Evolutionary conservation across 106 monocot species (phyloP), one percentile per base, ranked within the genome.

Genomic region (Dioscorea dumetorum): DNA sequence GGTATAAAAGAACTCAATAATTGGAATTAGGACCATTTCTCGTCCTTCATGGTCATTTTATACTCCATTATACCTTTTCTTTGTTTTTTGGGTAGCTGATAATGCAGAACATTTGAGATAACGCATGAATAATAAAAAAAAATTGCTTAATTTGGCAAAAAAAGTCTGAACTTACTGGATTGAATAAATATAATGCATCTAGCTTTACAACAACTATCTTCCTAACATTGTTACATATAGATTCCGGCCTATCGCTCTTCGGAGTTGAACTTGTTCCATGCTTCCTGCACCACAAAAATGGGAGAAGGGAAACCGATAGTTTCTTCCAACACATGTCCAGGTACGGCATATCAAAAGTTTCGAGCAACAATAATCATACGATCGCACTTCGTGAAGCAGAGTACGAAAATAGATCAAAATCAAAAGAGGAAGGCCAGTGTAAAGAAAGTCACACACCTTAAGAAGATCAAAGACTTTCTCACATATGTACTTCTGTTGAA

Each of bases 401-500:
- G 51, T 17, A 51, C 12, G 51, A 12, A 51, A 12, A 13, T 13
- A 51, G 4, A 51, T n/a, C n/a, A 51, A 51, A 2, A 51, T 51
- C 4, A 4, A 4, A 51, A 51, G 17, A 17, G 17, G n/a, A n/a
- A n/a, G n/a, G n/a, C n/a, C n/a, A n/a, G 17, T 57, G 16, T n/a
- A 51, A 22, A 48, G 33, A 15, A 4, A 34, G 13, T 16, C 24
- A 41, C 59, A 62, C 57, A 93, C 97, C 97, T 92, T 92, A 50
- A 99, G 97, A 48, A 99, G 97, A 83, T 99, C 89, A 76, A 92
- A 99, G 49, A 99, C 97, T 65, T 99, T 99, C 74, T 99, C 97
- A 68, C 90, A 92, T 21, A 99, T 83, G 56, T 99, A 93, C 77
- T 99, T 92, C 59, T 99, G 87, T 51, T 85, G 92, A 69, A 93